Evolutionary conservation across 2,329 filamentous ascomycete species (phyloP).

Genomic region (Phyllosticta paracitricarpa): DNA sequence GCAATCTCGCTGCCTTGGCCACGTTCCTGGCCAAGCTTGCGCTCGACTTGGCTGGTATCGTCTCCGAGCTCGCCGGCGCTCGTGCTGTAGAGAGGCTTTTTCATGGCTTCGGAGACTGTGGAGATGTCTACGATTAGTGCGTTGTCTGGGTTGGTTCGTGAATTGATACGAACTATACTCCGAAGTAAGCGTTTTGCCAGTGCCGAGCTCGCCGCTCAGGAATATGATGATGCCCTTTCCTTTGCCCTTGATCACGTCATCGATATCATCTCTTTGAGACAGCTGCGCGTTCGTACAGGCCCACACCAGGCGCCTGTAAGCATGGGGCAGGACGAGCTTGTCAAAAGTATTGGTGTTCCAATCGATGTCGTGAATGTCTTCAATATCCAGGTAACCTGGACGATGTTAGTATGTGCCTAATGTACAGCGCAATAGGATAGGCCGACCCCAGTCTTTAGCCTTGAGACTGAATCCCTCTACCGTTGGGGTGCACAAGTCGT

Average conservation of each 20-base stretch:
- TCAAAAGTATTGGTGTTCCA: slow-evolving; percentile 14
- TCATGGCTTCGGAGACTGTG: slow-evolving; percentile 22
- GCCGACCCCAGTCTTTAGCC: slow-evolving; percentile 23
- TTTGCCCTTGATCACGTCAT: slow-evolving; percentile 25
- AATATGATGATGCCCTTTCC: slow-evolving; percentile 14
- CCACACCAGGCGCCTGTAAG: slow-evolving; percentile 20
- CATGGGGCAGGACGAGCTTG: slow-evolving; percentile 20
- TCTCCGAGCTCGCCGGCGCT: not conserved
- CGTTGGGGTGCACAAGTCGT: slow-evolving; percentile 19
- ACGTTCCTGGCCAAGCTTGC: not conserved
- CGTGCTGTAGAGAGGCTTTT: slow-evolving; percentile 33
- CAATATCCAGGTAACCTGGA: not conserved
- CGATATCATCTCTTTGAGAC: slow-evolving; percentile 14
- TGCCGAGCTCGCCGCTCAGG: slow-evolving; percentile 1
- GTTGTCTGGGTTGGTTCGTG: not conserved
- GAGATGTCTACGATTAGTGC: not conserved
- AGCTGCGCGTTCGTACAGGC: slow-evolving; percentile 19
- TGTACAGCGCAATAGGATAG: not conserved
- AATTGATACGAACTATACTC: not conserved
- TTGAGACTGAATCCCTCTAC: slow-evolving; percentile 23
- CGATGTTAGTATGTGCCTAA: too few species aligned
- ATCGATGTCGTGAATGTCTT: not conserved
- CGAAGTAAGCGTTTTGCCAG: slow-evolving; percentile 9
- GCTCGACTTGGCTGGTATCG: not conserved
- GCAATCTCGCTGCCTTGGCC: too few species aligned